Evolutionary conservation across 441 rosid species (phyloP), one percentile per base, ranked within the genome.

Genomic region (Capsella rubella): DNA sequence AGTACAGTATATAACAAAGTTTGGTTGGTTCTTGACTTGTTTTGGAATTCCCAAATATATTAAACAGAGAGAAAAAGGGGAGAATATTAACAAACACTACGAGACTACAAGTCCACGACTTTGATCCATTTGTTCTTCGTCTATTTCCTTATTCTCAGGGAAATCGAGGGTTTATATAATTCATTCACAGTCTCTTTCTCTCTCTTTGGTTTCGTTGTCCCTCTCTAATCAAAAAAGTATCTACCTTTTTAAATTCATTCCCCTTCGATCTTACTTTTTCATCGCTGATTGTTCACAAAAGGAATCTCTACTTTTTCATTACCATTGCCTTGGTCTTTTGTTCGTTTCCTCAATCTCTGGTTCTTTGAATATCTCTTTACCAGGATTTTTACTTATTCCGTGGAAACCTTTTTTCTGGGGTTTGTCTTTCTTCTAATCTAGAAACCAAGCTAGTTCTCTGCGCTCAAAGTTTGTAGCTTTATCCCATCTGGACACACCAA

Each of bases 231-330:
- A 76, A 67, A 47, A 76, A 76, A 64, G 75, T 29, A 64, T 76
- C 72, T 8, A 4, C 47, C 79, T 69, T 76, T 76, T 55, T 55
- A 28, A 64, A 51, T 62, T 75, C 79, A 67, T 66, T 39, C 78
- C 8, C 12, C 51, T 73, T 55, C 35, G 45, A 56, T 56, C 71
- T 21, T 52, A 52, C 51, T 49, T 54, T 75, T 34, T 53, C 63
- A 28, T 71, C 60, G 21, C 18, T 68, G 69, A 42, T 68, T 54
- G 49, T 62, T 54, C 16, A n/a, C 25, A 21, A 59, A 16, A 46
- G 14, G 68, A 67, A 61, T 75, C 58, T 60, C 16, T 67, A 42
- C 62, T 21, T 39, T 71, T 50, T 52, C 47, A 63, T 42, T 43
- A 16, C 35, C 35, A 31, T 72, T 54, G 46, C 50, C 40, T 52